A percentile compares a stretch with the other conserved stretches of the same genome.
phyloP scores from a whole-genome alignment of 225 moss, liverwort and hornwort species.

The Marchantia paleacea region DNA sequence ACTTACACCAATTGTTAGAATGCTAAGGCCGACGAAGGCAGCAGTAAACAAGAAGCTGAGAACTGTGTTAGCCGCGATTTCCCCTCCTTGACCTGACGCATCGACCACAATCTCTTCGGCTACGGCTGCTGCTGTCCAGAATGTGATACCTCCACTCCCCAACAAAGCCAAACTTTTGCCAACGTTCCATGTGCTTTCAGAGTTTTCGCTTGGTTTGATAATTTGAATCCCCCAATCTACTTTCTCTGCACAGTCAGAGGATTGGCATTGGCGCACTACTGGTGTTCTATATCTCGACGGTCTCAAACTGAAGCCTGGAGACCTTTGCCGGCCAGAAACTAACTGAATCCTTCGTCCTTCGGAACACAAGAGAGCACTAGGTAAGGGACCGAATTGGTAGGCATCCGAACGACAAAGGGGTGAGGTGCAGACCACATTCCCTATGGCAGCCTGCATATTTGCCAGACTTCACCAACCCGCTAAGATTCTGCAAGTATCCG shows the following conservation, averaged over 20 bases:
- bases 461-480: neutral
- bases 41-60: slow-evolving; percentile 22
- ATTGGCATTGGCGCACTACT: neutral
- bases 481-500: neutral
- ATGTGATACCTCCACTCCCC: neutral
- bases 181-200: neutral
- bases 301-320: neutral
- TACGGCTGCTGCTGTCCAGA: neutral
- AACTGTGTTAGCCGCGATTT: neutral
- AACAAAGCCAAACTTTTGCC: neutral
- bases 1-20: slow-evolving; percentile 27
- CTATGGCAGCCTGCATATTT: slow-evolving; percentile 11
- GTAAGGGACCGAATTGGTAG: neutral
- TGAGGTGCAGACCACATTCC: neutral
- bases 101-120: slow-evolving; percentile 23
- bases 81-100: slow-evolving; percentile 2
- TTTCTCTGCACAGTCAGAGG: neutral
- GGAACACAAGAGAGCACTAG: neutral
- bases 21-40: slow-evolving; percentile 22
- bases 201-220: neutral
- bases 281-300: neutral
- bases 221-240: neutral
- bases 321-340: neutral
- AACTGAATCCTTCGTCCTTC: neutral
- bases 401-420: neutral